phyloP scores from a whole-genome alignment of 257 asterid species.

The Lavandula angustifolia region DNA sequence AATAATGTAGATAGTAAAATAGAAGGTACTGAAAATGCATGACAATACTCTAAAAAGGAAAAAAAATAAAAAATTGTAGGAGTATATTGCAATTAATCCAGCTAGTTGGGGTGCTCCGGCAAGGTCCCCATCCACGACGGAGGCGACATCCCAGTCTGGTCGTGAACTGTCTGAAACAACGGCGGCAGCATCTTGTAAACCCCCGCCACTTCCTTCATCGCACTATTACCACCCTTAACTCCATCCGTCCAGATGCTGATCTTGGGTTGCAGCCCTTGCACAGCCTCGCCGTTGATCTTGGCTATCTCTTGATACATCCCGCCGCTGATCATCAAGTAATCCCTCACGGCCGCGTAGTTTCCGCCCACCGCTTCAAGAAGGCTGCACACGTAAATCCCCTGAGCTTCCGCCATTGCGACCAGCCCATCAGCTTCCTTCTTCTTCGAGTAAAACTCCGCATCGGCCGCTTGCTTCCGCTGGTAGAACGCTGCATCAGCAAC shows the following conservation, averaged over 20 bases:
- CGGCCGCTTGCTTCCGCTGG: conserved; percentile 25
- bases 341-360: conserved; percentile 34
- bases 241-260: conserved; percentile 62
- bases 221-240: conserved; percentile 27
- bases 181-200: conserved; percentile 70
- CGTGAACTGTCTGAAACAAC: conserved; percentile 57
- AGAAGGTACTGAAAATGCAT: too few species aligned
- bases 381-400: too few species aligned
- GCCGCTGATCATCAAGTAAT: conserved; percentile 50
- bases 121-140: conserved; percentile 60
- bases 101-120: too few species aligned
- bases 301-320: conserved; percentile 45
- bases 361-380: too few species aligned
- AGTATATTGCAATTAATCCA: too few species aligned
- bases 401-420: too few species aligned
- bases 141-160: conserved; percentile 72
- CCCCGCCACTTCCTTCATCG: conserved; percentile 57
- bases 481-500: conserved; percentile 54
- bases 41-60: too few species aligned
- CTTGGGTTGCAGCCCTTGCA: conserved; percentile 62
- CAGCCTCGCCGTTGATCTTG: conserved; percentile 55
- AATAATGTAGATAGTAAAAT: too few species aligned
- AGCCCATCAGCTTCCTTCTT: too few species aligned
- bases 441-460: too few species aligned
- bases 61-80: too few species aligned